Evolutionary conservation across 2,329 filamentous ascomycete genomes (phyloP), one percentile per base, ranked within the genome.

Genomic region (Cercospora sp.): DNA sequence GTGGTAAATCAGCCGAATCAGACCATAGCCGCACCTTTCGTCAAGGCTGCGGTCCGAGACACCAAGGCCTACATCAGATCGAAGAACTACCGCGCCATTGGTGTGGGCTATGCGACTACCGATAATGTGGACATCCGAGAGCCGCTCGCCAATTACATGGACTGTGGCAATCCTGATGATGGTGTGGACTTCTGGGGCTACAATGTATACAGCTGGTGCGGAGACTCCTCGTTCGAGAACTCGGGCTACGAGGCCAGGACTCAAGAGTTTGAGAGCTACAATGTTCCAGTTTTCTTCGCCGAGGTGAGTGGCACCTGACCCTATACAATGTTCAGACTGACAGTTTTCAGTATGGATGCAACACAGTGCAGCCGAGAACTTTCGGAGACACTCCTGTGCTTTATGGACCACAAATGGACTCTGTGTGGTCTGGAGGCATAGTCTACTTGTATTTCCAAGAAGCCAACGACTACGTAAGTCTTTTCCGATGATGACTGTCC

Each of bases 181-280:
- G 81, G 91, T 69, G 97, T 98, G 73, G 95, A 99, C 82, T 98
- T 96, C 86, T 99, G 94, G 92, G 95, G 95, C 68, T 98, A 98
- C 90, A 99, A 99, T 86, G 97, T 98, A 83, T 99, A 99, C 87
- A 97, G 94, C 63, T 99, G 95, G 95, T 99, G 95, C 80, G 95
- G 94, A 74, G 81, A 94, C 74, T 97, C 92, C 77, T 88, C 85
- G 76, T 95, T 91, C 83, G 78, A 85, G 37, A 78, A 85, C 68
- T 97, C 95, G 2, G 92, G 93, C 64, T 99, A 94, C 82, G 85
- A 90, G 72, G 86, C 89, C 67, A 91, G 94, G 79, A 93, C 93
- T 74, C 81, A 92, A 72, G 94, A 97, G 83, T 99, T 97, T 84
- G 80, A 85, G 68, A 88, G 90, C 79, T 99, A 95, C 86, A 92